Conservation (phyloP, 768 basidiomycete species). For the Leccinum truebloodii region DNA sequence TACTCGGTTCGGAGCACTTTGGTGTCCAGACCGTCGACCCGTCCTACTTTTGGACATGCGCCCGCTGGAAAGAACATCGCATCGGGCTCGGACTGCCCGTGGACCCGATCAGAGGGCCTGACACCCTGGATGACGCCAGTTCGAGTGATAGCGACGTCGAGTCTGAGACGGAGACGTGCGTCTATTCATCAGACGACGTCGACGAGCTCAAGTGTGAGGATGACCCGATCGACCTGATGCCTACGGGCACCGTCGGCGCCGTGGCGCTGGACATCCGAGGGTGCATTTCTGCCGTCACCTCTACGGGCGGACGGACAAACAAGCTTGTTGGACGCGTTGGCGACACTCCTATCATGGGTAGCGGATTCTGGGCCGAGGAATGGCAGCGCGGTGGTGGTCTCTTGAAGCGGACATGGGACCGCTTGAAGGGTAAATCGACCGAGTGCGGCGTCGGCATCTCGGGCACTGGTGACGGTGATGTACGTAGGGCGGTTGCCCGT, state of each 20-base stretch:
- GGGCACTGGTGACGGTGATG: conserved; percentile 85
- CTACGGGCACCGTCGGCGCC: conserved; percentile 82
- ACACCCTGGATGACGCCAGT: conserved; percentile 3
- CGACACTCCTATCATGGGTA: conserved; percentile 77
- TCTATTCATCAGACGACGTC: conserved; percentile 15
- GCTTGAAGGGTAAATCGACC: conserved; percentile 35
- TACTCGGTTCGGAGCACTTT: conserved; percentile 49
- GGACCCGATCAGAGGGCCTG: conserved; percentile 47
- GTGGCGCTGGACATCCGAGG: conserved; percentile 76
- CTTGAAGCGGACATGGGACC: conserved; percentile 41
- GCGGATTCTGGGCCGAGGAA: conserved; percentile 85
- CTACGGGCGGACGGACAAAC: conserved; percentile 82
- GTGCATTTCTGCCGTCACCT: conserved; percentile 72
- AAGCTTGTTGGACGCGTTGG: conserved; percentile 83
- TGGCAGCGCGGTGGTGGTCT: conserved; percentile 48
- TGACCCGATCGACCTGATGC: conserved; percentile 53
- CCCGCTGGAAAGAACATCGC: conserved; percentile 77
- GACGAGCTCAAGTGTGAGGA: conserved; percentile 4
- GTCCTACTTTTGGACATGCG: conserved; percentile 76
- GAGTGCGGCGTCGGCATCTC: conserved; percentile 67
- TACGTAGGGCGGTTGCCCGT: conserved; percentile 51
- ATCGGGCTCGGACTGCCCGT: conserved; percentile 73
- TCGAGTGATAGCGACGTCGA: conserved; percentile 2
- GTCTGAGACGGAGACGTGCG: conserved; percentile 18
- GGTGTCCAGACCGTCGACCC: conserved; percentile 65